These are phyloP conservation scores for Panicum hallii DNA, from an alignment of 202 grass and related monocot species.

Conservation along the genomic window DNA sequence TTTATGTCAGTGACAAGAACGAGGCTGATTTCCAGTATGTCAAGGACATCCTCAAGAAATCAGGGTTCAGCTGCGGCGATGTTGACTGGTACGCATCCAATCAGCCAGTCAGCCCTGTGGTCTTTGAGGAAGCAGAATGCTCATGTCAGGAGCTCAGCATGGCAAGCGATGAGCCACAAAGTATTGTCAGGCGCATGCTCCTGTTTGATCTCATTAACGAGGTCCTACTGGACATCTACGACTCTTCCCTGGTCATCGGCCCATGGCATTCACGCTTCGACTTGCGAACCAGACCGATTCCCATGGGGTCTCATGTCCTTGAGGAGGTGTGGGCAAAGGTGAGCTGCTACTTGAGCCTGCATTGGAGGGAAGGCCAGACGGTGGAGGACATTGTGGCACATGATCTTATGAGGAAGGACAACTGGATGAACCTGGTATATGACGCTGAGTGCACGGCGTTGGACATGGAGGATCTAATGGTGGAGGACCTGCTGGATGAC, in stretches of 20 bases:
- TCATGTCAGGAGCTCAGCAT: constrained; percentile 46
- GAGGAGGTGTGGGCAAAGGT: constrained; percentile 81
- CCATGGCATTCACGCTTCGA: constrained; percentile 60
- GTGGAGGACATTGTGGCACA: constrained; percentile 72
- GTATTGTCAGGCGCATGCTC: constrained; percentile 69
- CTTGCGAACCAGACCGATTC: constrained; percentile 54
- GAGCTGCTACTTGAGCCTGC: constrained; percentile 62
- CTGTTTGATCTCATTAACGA: constrained; percentile 96
- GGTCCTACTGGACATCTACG: constrained; percentile 72
- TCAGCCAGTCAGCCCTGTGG: constrained; percentile 68
- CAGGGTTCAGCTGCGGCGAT: constrained; percentile 61
- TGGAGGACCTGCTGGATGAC: constrained; percentile 82
- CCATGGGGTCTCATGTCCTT: constrained; percentile 65
- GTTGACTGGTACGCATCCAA: constrained; percentile 68
- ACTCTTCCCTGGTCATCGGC: constrained; percentile 52
- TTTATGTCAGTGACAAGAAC: constrained; percentile 76
- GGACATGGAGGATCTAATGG: constrained; percentile 74
- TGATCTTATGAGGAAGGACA: constrained; percentile 67
- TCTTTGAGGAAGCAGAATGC: constrained; percentile 73
- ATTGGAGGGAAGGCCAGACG: constrained; percentile 53
- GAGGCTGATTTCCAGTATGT: constrained; percentile 83
- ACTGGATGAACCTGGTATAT: constrained; percentile 84
- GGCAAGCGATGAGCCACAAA: constrained; percentile 50
- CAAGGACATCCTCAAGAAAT: constrained; percentile 81
- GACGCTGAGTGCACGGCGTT: constrained; percentile 56